These are phyloP conservation scores for Arxiozyma slooffiae DNA, from an alignment of 1,139 yeast genomes.

Conservation along the genomic window DNA sequence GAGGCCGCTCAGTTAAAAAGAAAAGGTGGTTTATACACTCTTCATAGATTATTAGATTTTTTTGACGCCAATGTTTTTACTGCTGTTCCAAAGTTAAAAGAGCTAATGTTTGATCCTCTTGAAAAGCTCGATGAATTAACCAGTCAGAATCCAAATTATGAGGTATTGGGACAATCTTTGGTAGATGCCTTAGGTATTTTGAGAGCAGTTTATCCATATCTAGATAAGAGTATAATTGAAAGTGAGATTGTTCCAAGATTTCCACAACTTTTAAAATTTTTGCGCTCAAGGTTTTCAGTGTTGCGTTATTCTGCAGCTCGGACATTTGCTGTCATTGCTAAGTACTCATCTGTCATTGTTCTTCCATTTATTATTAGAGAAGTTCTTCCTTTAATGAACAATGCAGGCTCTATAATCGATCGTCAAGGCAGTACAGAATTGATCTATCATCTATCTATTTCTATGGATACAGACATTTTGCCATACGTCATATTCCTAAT, in stretches of 20 bases:
- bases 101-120: conserved; percentile 61
- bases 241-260: conserved; percentile 40
- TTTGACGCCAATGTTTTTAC: conserved; percentile 50
- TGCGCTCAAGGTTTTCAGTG: conserved; percentile 64
- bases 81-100: conserved; percentile 58
- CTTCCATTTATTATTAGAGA: conserved; percentile 73
- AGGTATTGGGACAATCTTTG: conserved; percentile 61
- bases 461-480: conserved; percentile 81
- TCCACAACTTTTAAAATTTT: conserved; percentile 48
- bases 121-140: conserved; percentile 25
- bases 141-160: conserved; percentile 34
- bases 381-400: conserved; percentile 70
- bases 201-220: conserved; percentile 60
- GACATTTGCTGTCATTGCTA: conserved; percentile 74
- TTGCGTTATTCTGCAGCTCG: conserved; percentile 86
- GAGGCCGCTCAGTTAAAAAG: conserved; percentile 73
- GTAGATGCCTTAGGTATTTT: conserved; percentile 82
- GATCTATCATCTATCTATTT: conserved; percentile 68
- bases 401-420: conserved; percentile 63
- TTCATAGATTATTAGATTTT: conserved; percentile 44
- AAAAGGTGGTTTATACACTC: conserved; percentile 68
- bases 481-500: conserved; percentile 93
- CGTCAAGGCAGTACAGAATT: conserved; percentile 95
- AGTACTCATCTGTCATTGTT: conserved; percentile 61
- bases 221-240: conserved; percentile 41